phyloP scores from a whole-genome alignment of 2,329 filamentous ascomycete genomes.

The Aspergillus sp. region DNA sequence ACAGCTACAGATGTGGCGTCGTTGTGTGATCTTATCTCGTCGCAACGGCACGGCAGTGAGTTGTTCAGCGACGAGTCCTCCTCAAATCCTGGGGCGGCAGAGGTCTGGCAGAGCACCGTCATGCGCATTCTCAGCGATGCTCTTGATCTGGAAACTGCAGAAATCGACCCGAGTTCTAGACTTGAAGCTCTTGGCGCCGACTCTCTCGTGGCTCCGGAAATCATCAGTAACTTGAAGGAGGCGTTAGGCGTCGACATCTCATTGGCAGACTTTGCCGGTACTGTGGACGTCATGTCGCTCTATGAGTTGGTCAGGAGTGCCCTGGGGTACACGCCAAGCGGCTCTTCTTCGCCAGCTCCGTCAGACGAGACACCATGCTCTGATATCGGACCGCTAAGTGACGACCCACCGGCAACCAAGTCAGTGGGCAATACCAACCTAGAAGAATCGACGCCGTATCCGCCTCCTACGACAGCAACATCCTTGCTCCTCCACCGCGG shows the following conservation, averaged over 20 bases:
- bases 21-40: background rate
- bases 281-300: background rate
- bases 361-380: background rate
- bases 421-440: too few species aligned
- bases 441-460: background rate
- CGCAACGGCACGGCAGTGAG: background rate
- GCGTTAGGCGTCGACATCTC: constrained; percentile 7
- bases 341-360: background rate
- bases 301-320: background rate
- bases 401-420: too few species aligned
- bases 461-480: background rate
- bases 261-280: background rate
- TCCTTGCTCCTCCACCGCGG: background rate
- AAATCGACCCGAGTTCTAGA: background rate
- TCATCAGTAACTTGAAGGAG: constrained; percentile 15
- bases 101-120: background rate
- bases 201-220: constrained; percentile 25
- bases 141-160: background rate
- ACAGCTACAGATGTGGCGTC: background rate
- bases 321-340: too few species aligned
- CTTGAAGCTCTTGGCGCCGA: constrained; percentile 15
- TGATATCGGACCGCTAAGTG: too few species aligned
- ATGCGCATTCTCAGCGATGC: background rate
- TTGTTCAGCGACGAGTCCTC: background rate
- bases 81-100: background rate